A percentile compares a stretch with the other conserved stretches of the same genome.
Conservation (phyloP, 306 rosid genomes). For the Lablab purpureus region DNA sequence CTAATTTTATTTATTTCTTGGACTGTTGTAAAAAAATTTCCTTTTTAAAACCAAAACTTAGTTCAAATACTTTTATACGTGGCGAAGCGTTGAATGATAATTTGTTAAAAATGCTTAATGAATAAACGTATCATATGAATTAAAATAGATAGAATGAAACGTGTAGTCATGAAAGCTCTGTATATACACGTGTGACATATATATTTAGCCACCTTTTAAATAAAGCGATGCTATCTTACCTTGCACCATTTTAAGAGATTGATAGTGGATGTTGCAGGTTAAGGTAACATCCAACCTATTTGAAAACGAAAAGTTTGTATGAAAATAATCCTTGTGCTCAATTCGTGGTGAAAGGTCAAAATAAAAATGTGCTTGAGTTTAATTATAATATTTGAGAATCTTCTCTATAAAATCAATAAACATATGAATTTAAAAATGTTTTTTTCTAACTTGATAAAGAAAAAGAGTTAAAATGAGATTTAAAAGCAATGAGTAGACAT, state of each 20-base stretch:
- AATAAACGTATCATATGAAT: background rate
- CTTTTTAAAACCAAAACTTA: background rate
- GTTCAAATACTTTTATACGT: background rate
- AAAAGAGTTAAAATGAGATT: background rate
- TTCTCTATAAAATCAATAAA: no score
- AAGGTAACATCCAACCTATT: background rate
- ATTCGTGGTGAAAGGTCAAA: background rate
- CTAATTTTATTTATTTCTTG: background rate
- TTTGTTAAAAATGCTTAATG: background rate
- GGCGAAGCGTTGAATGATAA: background rate
- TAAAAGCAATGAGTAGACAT: background rate
- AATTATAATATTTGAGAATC: no score
- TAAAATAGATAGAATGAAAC: background rate
- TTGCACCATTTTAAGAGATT: background rate
- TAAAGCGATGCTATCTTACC: background rate
- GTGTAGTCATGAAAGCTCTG: background rate
- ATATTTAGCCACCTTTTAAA: no score
- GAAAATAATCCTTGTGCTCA: background rate
- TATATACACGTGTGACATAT: background rate
- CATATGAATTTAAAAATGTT: no score
- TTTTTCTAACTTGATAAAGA: no score
- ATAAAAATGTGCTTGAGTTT: no score
- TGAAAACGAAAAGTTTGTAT: background rate
- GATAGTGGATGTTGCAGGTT: background rate
- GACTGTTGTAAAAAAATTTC: no score